phyloP scores from a whole-genome alignment of 257 asterid genomes.

The Coffea eugenioides region DNA sequence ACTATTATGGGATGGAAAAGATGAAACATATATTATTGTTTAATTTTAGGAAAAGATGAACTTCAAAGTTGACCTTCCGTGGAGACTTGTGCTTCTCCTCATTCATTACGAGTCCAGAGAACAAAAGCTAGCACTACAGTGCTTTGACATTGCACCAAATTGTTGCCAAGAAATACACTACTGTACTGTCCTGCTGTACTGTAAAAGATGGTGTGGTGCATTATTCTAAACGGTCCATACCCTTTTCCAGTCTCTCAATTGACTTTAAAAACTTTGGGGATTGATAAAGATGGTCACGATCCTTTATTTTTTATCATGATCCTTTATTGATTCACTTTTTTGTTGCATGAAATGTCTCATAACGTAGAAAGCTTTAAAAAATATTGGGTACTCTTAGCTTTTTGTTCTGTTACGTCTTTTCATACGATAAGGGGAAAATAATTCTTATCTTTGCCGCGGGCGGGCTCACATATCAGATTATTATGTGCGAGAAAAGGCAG shows the following conservation, averaged over 20 bases:
- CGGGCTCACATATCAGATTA: not conserved
- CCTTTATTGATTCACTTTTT: conserved; percentile 12
- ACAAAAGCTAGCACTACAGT: not conserved
- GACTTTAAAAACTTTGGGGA: not conserved
- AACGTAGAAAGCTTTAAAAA: conserved; percentile 7
- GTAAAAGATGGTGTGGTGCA: not conserved
- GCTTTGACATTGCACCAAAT: not conserved
- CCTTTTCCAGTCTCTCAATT: not conserved
- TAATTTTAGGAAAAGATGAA: not conserved
- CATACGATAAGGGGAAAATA: not conserved
- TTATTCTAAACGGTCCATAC: not conserved
- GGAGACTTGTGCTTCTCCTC: not conserved
- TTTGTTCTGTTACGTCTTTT: not conserved
- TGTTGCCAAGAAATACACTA: not conserved
- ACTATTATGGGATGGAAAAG: not conserved
- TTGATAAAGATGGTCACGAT: not conserved
- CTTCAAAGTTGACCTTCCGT: not conserved
- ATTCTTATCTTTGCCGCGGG: not conserved
- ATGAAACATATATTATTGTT: too few species aligned
- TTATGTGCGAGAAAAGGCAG: not conserved
- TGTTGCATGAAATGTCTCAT: conserved; percentile 13
- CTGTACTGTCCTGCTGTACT: too few species aligned
- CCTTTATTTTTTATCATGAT: too few species aligned
- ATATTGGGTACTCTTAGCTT: not conserved
- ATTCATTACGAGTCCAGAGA: not conserved